These are phyloP conservation scores for Coniophora puteana DNA, from an alignment of 1,284 basidiomycete genomes.

Conservation along the genomic window DNA sequence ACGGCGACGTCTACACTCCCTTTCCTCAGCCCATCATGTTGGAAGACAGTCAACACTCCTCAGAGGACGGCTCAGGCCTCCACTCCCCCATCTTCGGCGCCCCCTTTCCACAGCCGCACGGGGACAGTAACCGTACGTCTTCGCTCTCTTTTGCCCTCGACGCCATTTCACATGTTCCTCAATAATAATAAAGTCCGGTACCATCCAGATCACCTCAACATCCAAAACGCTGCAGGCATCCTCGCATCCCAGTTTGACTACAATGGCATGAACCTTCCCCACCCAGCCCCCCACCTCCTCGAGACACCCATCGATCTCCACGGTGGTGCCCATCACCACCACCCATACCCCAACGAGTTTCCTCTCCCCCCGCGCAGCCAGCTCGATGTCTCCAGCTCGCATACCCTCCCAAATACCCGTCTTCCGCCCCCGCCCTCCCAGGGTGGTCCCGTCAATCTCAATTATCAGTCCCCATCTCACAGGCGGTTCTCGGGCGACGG, in stretches of 20 bases:
- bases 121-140: conserved; percentile 46
- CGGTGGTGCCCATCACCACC: conserved; percentile 10
- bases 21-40: conserved; percentile 46
- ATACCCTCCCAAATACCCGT: conserved; percentile 36
- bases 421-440: conserved; percentile 31
- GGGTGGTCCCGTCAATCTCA: conserved; percentile 30
- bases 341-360: conserved; percentile 24
- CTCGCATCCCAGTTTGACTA: conserved; percentile 49
- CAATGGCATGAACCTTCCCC: conserved; percentile 21
- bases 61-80: conserved; percentile 67
- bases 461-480: conserved; percentile 31
- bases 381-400: conserved; percentile 37
- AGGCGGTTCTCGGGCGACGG: conserved; percentile 44
- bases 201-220: conserved; percentile 49
- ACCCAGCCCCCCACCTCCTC: conserved; percentile 28
- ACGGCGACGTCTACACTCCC: conserved; percentile 52
- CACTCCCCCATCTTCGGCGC: conserved; percentile 63
- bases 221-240: conserved; percentile 42
- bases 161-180: conserved; percentile 35
- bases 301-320: conserved; percentile 37
- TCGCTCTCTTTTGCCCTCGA: conserved; percentile 31
- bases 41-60: conserved; percentile 65
- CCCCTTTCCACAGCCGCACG: conserved; percentile 42
- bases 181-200: conserved; percentile 64
- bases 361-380: conserved; percentile 36